Base-by-base conservation (phyloP, 2,329 filamentous ascomycete genomes). In the Cladosporium sp. region DNA sequence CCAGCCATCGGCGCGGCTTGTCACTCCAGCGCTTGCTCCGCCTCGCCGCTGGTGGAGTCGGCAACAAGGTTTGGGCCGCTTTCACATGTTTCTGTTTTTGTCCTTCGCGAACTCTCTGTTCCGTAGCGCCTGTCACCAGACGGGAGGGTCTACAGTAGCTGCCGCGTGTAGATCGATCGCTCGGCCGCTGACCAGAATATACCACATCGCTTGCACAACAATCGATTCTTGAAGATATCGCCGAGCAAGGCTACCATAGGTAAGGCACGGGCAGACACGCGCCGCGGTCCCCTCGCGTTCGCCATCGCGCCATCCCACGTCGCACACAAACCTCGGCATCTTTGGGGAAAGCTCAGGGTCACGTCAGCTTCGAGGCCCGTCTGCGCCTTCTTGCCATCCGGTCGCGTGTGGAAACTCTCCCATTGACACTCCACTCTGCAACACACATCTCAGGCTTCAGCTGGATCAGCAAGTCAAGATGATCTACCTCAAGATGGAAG, bases 401-500 rank as follows among this genome's bases (percentile, higher is more conserved):
- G n/a, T 38, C 35, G 16, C 35, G n/a, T 14, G 35, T 28, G 22
- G 22, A 28, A 28, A 7, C 4, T 28, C 22, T 28, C 8, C 11
- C 35, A 38, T 38, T 38, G 35, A 38, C n/a, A 38, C 16, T 9
- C 8, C 13, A 38, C 11, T 38, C n/a, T 38, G 13, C n/a, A 38
- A 18, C 35, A 38, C 18, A 38, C 35, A 38, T 11, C 35, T 11
- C 10, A 35, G 10, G 16, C 16, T 14, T 1, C 35, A n/a, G 22
- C 22, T 4, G 22, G 4, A 14, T 9, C n/a, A n/a, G 8, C 8
- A 38, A 3, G 8, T 14, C 18, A 37, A 43, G 34, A 53, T 53
- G 50, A 53, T 53, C 18, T 53, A 53, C 14, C 50, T 53, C 43
- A 60, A 54, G 19, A 62, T 62, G 61, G 58, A 61, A 40, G 62